A percentile compares a stretch with the other conserved stretches of the same genome.
phyloP scores from a whole-genome alignment of 371 early-diverging fungal genomes.

The Apophysomyces variabilis region DNA sequence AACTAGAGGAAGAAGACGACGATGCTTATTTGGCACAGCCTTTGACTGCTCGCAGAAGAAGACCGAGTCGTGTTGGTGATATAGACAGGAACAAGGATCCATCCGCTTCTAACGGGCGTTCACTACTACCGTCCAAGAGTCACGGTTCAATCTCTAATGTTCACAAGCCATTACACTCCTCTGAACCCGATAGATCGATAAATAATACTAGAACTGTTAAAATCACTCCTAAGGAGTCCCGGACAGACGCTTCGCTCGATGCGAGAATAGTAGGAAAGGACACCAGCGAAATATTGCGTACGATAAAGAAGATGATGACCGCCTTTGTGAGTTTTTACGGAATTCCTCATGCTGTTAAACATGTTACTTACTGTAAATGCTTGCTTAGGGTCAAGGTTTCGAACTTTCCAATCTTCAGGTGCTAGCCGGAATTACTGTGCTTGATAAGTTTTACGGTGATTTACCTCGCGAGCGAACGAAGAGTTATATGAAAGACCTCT shows the following conservation, averaged over 20 bases:
- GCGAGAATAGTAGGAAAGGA: conserved; percentile 60
- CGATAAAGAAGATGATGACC: conserved; percentile 63
- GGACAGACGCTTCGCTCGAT: conserved; percentile 14
- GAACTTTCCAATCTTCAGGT: conserved; percentile 72
- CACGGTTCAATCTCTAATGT: neutral
- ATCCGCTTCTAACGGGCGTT: neutral
- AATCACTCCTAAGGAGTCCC: neutral
- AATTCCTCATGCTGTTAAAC: neutral
- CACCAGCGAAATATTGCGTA: conserved; percentile 66
- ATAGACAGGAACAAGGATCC: neutral
- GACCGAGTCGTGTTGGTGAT: neutral
- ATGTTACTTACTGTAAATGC: neutral
- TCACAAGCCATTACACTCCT: neutral
- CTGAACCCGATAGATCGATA: neutral
- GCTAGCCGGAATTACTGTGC: conserved; percentile 65
- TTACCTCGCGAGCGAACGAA: conserved; percentile 38
- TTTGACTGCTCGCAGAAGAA: neutral
- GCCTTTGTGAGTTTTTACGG: conserved; percentile 60
- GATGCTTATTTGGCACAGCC: conserved; percentile 9
- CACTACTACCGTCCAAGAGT: neutral
- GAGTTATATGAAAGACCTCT: conserved; percentile 36
- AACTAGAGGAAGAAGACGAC: conserved; percentile 10
- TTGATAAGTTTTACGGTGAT: conserved; percentile 61
- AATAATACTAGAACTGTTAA: neutral
- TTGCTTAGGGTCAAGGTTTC: conserved; percentile 69